Evolutionary conservation across 1,139 yeast genomes (phyloP).

Genomic region (Hemisphaericaspora lyxosophila): DNA sequence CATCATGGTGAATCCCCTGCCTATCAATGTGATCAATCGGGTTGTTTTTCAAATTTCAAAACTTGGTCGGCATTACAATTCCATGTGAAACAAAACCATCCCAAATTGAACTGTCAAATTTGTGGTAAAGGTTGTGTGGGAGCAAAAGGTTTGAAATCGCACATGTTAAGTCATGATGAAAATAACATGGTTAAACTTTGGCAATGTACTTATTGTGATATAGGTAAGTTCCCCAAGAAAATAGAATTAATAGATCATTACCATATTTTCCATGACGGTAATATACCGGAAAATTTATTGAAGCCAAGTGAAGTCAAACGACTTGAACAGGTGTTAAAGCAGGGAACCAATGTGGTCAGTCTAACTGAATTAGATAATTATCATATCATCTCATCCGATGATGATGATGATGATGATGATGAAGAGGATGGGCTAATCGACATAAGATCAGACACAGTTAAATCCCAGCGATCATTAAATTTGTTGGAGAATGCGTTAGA

Average conservation of each 20-base stretch:
- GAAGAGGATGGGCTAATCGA: conserved; percentile 13
- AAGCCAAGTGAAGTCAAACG: conserved; percentile 25
- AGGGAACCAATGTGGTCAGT: conserved; percentile 4
- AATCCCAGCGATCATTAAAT: conserved; percentile 27
- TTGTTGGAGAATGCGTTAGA: conserved; percentile 24
- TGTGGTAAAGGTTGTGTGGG: conserved; percentile 82
- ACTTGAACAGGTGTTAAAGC: conserved; percentile 21
- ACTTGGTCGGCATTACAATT: conserved; percentile 77
- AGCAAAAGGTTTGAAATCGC: conserved; percentile 65
- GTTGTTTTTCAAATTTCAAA: conserved; percentile 60
- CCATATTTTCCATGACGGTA: conserved; percentile 41
- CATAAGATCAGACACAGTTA: conserved; percentile 17
- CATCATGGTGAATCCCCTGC: conserved; percentile 57
- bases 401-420: conserved; percentile 19
- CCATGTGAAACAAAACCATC: conserved; percentile 74
- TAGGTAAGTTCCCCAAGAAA: conserved; percentile 37
- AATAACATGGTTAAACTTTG: conserved; percentile 53
- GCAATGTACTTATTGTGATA: conserved; percentile 56
- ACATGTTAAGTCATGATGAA: conserved; percentile 61
- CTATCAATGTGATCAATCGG: conserved; percentile 61
- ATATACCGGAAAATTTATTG: conserved; percentile 35
- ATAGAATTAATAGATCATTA: conserved; percentile 43
- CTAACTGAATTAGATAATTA: conserved; percentile 6
- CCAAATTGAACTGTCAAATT: conserved; percentile 59
- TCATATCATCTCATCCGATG: conserved; percentile 9